Base-by-base conservation (phyloP, 805 yeast genomes). In the Pichia nanzhaoensis region DNA sequence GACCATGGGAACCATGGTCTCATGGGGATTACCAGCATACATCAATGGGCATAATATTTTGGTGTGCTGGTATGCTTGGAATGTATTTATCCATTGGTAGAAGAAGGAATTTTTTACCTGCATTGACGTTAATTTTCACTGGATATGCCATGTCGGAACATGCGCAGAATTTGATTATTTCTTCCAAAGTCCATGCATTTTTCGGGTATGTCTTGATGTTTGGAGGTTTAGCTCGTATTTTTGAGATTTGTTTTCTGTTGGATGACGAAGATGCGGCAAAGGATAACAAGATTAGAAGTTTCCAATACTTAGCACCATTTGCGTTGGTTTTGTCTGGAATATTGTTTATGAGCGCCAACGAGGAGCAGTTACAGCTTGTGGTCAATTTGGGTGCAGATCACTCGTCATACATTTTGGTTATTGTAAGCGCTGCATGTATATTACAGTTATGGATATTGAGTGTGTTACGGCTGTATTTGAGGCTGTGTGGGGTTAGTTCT, bases 111-210 rank as follows among this genome's bases (percentile, higher is more conserved):
- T 84, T 80, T 55, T 67, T 91, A 32, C 98, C 98, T 2, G 82
- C 95, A 2, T 53, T 89, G 34, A 77, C 93, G 41, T 74, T 91
- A 51, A 77, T 89, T 12, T 82, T 84, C 58, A 91, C 97, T 0
- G 98, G 97, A 1, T 91, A 87, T 76, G 84, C 96, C 37, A 91
- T 91, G 98, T 76, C 90, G 34, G 84, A 87, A 54, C 98, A 91
- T 65, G 73, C 77, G 1, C 98, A 91, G 65, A 74, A 77, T 46
- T 67, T 87, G 54, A 70, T 61, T 47, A 80, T 90, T 22, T 84
- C 95, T 42, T 88, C 97, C 2, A 82, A 84, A 60, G 89, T 91
- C 32, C 98, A 91, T 59, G 78, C 78, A 14, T 74, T 90, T 68
- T 91, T 91, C 64, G 98, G 98, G 1, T 60, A 80, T 42, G 82